Base-by-base conservation (phyloP, 306 rosid genomes). In the Canavalia gladiata region DNA sequence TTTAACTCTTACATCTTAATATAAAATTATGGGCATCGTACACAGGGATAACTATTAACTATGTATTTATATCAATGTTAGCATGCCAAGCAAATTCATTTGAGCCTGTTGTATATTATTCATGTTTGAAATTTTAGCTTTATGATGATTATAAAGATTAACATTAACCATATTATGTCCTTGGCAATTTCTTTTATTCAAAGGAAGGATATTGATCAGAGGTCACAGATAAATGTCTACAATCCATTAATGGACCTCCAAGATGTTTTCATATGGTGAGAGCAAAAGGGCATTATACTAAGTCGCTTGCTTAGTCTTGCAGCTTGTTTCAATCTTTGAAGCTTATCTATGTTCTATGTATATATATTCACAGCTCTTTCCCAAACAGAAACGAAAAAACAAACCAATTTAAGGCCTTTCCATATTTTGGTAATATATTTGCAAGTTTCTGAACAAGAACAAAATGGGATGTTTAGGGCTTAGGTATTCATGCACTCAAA, bases 401-500 rank as follows among this genome's bases (percentile, higher is more conserved):
- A 5, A 18, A 41, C 31, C 71, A 60, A 34, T 68, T 42, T 58
- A 47, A 28, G 25, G 29, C 31, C 59, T 29, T 57, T 41, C 35
- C 46, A 47, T 45, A 57, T 57, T 29, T 39, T 42, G 55, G 34
- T 47, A 60, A 39, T 10, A 5, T 76, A 13, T 77, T 51, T 69
- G 50, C 25, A 54, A 37, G 65, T 35, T 74, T 72, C 66, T 65
- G 66, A 65, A 47, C 49, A 56, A 55, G 50, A 78, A 13, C 33
- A 83, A 84, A 71, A 46, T 78, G 77, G 52, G 8, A 43, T 47
- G 46, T 62, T 8, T 83, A 83, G 80, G 87, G 80, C 68, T 25
- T 72, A 28, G 39, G 65, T 35, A 65, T 13, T 72, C 60, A 71
- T 70, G 75, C 68, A 70, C 35, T 11, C n/a, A 68, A 33, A 43